Percentiles rank a stretch among this genome's conserved stretches.
Evolutionary conservation across 495 filamentous ascomycete species (phyloP).

Genomic region (Chaetomidium leptoderma): DNA sequence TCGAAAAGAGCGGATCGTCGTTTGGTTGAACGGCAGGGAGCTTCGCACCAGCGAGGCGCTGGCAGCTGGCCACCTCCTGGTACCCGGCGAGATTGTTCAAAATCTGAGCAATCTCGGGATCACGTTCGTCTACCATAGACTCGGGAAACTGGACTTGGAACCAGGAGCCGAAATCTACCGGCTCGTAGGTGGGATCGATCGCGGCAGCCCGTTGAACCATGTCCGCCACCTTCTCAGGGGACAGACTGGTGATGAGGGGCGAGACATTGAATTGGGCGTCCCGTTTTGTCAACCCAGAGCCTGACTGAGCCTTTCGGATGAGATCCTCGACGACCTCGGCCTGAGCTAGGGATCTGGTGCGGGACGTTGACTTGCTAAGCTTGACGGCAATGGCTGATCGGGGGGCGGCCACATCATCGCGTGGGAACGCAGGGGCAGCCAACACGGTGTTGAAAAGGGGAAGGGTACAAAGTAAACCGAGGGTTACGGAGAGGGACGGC

Average conservation of each 20-base stretch:
- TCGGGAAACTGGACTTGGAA: conserved; percentile 3
- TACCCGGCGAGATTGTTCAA: not conserved
- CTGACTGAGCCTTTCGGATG: not conserved
- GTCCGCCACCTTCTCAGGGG: not conserved
- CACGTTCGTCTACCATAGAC: not conserved
- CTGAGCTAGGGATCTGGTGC: not conserved
- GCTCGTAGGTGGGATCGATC: not conserved
- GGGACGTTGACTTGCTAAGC: not conserved
- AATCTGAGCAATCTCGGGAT: not conserved
- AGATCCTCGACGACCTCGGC: not conserved
- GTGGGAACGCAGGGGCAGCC: not conserved
- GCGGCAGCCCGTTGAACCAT: not conserved
- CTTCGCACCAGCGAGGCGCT: not conserved
- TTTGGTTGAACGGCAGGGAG: not conserved
- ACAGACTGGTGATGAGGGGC: not conserved
- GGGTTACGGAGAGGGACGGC: not conserved
- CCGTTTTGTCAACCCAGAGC: not conserved
- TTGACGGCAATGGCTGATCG: not conserved
- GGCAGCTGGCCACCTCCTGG: not conserved
- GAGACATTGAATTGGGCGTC: not conserved
- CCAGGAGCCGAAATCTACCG: not conserved
- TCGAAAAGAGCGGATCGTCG: not conserved
- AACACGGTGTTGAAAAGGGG: not conserved
- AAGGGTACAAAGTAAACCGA: not conserved
- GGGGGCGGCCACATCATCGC: not conserved